phyloP scores from a whole-genome alignment of 2,329 filamentous ascomycete genomes.

The Phoma sp. region DNA sequence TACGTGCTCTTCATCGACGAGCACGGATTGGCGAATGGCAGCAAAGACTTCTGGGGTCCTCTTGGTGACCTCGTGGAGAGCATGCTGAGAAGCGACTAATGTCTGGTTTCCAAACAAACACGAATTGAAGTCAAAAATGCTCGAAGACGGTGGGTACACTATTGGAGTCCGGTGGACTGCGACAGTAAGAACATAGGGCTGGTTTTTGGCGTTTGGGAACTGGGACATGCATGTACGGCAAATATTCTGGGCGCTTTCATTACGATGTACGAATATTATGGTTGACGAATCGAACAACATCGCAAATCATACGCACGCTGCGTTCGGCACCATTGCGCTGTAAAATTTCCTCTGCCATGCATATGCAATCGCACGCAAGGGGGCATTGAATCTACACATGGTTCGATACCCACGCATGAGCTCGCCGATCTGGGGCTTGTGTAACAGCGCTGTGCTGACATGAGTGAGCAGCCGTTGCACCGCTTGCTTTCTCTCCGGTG shows the following conservation, averaged over 20 bases:
- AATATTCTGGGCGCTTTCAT: slow-evolving; percentile 12
- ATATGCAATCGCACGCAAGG: neutral
- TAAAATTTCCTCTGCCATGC: neutral
- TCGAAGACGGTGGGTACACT: no score
- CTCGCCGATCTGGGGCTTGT: slow-evolving; percentile 9
- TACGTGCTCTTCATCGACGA: slow-evolving; percentile 99
- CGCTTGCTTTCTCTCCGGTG: slow-evolving; percentile 3
- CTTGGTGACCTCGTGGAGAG: slow-evolving; percentile 95
- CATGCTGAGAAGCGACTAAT: slow-evolving; percentile 89
- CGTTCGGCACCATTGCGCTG: neutral
- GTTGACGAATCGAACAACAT: neutral
- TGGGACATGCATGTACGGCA: slow-evolving; percentile 7
- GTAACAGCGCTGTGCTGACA: slow-evolving; percentile 7
- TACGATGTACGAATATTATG: slow-evolving; percentile 17
- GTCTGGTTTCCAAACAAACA: neutral
- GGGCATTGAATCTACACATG: neutral
- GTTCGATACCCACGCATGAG: slow-evolving; percentile 5
- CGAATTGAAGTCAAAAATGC: no score
- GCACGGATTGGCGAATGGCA: slow-evolving; percentile 84
- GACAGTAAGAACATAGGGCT: neutral
- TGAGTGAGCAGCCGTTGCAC: slow-evolving; percentile 12
- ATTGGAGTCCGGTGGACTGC: neutral
- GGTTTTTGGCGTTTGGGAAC: slow-evolving; percentile 13
- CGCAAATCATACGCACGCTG: neutral
- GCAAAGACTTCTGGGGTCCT: slow-evolving; percentile 95